Evolutionary conservation across 495 filamentous ascomycete genomes (phyloP), one percentile per base, ranked within the genome.

Genomic region (Penicillium turbatum): DNA sequence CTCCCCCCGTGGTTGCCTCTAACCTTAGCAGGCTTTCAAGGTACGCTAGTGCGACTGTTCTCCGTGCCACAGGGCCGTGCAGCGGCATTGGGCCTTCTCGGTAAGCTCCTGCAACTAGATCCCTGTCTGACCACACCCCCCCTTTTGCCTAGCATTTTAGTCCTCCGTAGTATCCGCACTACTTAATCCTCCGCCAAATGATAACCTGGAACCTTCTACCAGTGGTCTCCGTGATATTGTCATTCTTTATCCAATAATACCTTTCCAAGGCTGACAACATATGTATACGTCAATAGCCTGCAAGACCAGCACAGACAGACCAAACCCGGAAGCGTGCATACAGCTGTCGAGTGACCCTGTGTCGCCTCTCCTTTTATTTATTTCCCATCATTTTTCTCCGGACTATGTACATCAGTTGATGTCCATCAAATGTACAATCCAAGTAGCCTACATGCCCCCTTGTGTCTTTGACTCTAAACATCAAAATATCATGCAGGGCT

Each of bases 11-110:
- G 62, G 59, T 59, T 51, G 51, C 55, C 39, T 43, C 53, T 65
- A 37, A 24, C 21, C 21, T 24, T 24, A 24, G 21, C 21, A 7
- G 35, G n/a, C 35, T 37, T 13, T 4, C 15, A 59, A 62, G 53
- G 53, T 57, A 43, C 53, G 47, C 55, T 63, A 65, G 63, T 61
- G 63, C 49, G 56, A 55, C 59, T 63, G 60, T 55, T 60, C 63
- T 63, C 63, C 58, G 60, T 63, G 63, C 51, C 60, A 54, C 51
- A 57, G 45, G 61, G 54, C 54, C 60, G 60, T 66, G 49, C 49
- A 42, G 63, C 63, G 53, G 37, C 37, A 39, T 38, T 40, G 51
- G 41, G 37, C 51, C 31, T 43, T 48, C 44, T 44, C 46, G 34
- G 42, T 32, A 39, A 54, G 16, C 38, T 32, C 27, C 42, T 15